phyloP scores from a whole-genome alignment of 176 grass and related monocot genomes.

The Aegilops sharonensis region DNA sequence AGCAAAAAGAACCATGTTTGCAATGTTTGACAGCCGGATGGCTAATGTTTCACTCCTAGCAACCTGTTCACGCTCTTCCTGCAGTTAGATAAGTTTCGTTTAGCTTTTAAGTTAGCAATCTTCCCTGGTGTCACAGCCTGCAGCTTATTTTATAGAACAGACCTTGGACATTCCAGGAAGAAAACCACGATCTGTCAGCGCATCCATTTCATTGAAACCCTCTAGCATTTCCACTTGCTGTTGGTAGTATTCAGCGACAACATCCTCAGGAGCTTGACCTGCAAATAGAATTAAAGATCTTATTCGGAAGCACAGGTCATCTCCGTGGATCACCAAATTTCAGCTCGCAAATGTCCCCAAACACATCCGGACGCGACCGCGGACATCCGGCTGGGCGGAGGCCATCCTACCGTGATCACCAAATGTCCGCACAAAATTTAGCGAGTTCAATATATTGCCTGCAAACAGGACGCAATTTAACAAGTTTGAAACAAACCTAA shows the following conservation, averaged over 20 bases:
- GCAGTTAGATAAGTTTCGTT: constrained; percentile 19
- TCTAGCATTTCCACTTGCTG: constrained; percentile 97
- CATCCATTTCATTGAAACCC: constrained; percentile 98
- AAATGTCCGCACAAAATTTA: too few species aligned
- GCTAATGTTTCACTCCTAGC: constrained; percentile 81
- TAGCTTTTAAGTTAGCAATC: not conserved
- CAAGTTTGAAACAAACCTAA: too few species aligned
- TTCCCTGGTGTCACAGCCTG: not conserved
- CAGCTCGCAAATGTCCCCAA: too few species aligned
- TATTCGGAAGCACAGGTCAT: not conserved
- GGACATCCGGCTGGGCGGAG: too few species aligned
- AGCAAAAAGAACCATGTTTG: constrained; percentile 95
- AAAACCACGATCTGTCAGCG: constrained; percentile 84
- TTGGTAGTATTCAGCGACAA: constrained; percentile 93
- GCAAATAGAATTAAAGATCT: not conserved
- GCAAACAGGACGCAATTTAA: too few species aligned
- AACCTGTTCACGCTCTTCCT: constrained; percentile 83
- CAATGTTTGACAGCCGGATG: constrained; percentile 78
- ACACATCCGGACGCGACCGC: too few species aligned
- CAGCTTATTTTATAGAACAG: constrained; percentile 9
- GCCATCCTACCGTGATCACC: too few species aligned
- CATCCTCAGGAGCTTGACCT: constrained; percentile 67
- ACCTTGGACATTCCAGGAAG: constrained; percentile 98
- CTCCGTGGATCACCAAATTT: too few species aligned
- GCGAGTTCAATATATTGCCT: too few species aligned